Percentiles rank a stretch among this genome's conserved stretches.
phyloP scores from a whole-genome alignment of 352 stramenopile genomes.

The Globisporangium perplexum region DNA sequence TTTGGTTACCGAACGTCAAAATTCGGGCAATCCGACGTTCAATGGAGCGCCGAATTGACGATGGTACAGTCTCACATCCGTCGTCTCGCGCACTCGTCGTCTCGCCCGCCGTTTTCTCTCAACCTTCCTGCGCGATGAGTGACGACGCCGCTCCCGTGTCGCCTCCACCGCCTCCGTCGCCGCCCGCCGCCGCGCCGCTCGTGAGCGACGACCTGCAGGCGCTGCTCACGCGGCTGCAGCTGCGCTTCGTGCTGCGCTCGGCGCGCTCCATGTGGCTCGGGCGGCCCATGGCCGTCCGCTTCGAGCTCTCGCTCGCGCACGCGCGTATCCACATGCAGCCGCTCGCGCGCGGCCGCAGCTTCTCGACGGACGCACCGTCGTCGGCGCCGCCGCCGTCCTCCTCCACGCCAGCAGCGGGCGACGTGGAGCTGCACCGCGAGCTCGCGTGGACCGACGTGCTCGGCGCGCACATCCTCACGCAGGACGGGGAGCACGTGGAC shows the following conservation, averaged over 20 bases:
- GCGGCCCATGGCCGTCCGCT: slow-evolving; percentile 4
- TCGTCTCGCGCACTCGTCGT: no score
- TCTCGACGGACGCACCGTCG: no score
- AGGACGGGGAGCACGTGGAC: slow-evolving; percentile 30
- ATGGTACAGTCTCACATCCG: no score
- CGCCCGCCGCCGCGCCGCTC: not conserved
- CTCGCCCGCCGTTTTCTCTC: no score
- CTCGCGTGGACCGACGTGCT: slow-evolving; percentile 46
- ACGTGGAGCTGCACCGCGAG: slow-evolving; percentile 10
- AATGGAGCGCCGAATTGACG: no score
- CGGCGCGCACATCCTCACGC: slow-evolving; percentile 45
- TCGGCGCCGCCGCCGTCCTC: no score
- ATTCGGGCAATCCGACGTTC: no score
- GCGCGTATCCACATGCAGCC: slow-evolving; percentile 8
- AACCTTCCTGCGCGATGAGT: not conserved
- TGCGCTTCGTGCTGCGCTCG: slow-evolving; percentile 14
- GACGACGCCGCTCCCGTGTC: not conserved
- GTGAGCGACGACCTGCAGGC: slow-evolving; percentile 7
- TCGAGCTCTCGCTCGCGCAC: slow-evolving; percentile 8
- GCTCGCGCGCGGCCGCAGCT: not conserved
- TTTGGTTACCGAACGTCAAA: no score
- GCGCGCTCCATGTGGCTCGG: slow-evolving; percentile 13
- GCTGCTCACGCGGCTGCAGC: slow-evolving; percentile 11
- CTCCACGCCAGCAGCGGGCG: not conserved
- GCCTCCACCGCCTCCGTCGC: not conserved